phyloP scores from a whole-genome alignment of 306 rosid species.

The Prunus persica region DNA sequence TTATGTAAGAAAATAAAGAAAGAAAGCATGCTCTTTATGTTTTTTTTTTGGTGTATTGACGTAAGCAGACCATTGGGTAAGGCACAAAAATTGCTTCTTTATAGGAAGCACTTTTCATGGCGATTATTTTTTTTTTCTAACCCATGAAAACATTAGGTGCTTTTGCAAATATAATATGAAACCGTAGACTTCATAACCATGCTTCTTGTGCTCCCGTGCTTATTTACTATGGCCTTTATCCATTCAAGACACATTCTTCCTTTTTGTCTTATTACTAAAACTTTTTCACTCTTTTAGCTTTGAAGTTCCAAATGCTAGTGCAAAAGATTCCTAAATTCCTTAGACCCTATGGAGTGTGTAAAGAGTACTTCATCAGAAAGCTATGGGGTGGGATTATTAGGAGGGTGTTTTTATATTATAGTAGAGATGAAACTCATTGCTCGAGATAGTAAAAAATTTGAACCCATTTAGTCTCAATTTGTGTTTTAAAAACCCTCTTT shows the following conservation, averaged over 20 bases:
- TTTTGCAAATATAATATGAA: neutral
- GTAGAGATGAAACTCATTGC: slow-evolving; percentile 36
- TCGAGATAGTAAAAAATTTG: slow-evolving; percentile 17
- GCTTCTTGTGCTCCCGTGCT: slow-evolving; percentile 54
- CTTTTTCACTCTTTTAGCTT: slow-evolving; percentile 33
- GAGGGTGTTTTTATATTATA: slow-evolving; percentile 20
- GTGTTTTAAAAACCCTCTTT: too few species aligned
- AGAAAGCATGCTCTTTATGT: slow-evolving; percentile 32
- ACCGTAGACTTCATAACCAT: slow-evolving; percentile 29
- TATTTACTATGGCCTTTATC: slow-evolving; percentile 30
- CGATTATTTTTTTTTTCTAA: neutral
- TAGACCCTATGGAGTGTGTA: neutral
- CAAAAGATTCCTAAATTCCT: slow-evolving; percentile 5
- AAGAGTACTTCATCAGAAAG: slow-evolving; percentile 18
- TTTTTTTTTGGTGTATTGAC: slow-evolving; percentile 13
- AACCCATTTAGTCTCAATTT: neutral
- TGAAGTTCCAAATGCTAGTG: slow-evolving; percentile 47
- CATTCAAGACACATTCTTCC: slow-evolving; percentile 25
- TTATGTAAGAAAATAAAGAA: neutral
- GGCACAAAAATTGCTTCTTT: slow-evolving; percentile 23
- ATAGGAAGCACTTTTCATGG: slow-evolving; percentile 32
- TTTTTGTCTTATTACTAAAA: slow-evolving; percentile 31
- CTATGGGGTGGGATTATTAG: slow-evolving; percentile 25
- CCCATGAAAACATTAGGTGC: slow-evolving; percentile 23
- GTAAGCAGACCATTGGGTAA: slow-evolving; percentile 27